These are phyloP conservation scores for Aspergillus panamensis DNA, from an alignment of 495 filamentous ascomycete species.

Conservation along the genomic window DNA sequence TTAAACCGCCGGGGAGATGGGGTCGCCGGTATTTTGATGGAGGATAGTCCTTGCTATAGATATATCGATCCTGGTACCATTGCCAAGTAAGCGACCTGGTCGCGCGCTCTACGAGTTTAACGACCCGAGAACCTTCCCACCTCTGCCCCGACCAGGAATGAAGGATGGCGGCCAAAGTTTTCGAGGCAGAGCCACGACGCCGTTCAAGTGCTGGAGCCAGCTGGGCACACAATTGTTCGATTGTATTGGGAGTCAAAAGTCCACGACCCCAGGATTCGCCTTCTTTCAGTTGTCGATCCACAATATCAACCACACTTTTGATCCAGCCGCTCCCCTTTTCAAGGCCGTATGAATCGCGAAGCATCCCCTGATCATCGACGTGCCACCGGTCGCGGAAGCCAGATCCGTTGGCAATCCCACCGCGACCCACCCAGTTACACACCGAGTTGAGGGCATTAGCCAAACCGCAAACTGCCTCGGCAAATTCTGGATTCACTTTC, in stretches of 20 bases:
- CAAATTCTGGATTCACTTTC: slow-evolving; percentile 87
- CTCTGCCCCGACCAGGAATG: slow-evolving; percentile 68
- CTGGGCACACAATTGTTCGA: slow-evolving; percentile 51
- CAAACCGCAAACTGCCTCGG: slow-evolving; percentile 93
- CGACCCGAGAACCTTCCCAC: slow-evolving; percentile 85
- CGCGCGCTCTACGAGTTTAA: slow-evolving; percentile 84
- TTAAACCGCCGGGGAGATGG: slow-evolving; percentile 67
- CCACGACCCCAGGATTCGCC: slow-evolving; percentile 86
- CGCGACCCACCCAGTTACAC: slow-evolving; percentile 90
- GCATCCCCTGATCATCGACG: slow-evolving; percentile 80
- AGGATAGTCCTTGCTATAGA: slow-evolving; percentile 56
- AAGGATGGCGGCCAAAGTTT: slow-evolving; percentile 46
- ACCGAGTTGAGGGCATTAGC: slow-evolving; percentile 96
- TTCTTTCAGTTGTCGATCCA: slow-evolving; percentile 84
- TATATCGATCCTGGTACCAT: slow-evolving; percentile 84
- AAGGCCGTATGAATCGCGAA: slow-evolving; percentile 66
- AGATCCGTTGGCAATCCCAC: slow-evolving; percentile 69
- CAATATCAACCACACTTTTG: slow-evolving; percentile 91
- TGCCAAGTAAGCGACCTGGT: slow-evolving; percentile 72
- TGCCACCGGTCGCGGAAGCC: slow-evolving; percentile 90
- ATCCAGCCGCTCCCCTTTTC: slow-evolving; percentile 75
- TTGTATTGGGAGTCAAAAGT: slow-evolving; percentile 53
- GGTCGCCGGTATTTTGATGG: slow-evolving; percentile 65
- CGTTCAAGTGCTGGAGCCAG: slow-evolving; percentile 34
- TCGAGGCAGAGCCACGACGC: slow-evolving; percentile 27